These are phyloP conservation scores for Hymenoscyphus infarciens DNA, from an alignment of 2,329 filamentous ascomycete genomes.

Conservation along the genomic window DNA sequence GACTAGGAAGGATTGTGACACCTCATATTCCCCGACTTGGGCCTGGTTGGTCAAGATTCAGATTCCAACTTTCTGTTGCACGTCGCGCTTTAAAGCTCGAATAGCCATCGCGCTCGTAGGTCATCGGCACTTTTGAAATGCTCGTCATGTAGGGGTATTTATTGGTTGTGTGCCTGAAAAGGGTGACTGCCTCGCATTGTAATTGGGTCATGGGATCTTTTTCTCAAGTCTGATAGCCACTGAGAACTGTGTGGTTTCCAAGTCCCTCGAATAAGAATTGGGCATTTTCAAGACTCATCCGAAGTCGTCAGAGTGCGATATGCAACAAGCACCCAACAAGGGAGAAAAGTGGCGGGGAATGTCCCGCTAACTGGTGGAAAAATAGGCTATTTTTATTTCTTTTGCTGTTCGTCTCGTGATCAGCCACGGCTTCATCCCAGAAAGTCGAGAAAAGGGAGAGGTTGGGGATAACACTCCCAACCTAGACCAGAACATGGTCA, in stretches of 20 bases:
- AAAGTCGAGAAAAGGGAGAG: too few species aligned
- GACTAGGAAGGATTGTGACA: background rate
- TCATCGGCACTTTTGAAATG: constrained; percentile 6
- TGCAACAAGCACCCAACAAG: background rate
- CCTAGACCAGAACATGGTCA: too few species aligned
- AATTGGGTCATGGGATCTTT: constrained; percentile 2
- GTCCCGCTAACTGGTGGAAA: background rate
- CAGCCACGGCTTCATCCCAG: background rate
- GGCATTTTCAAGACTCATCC: background rate
- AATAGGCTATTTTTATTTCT: background rate
- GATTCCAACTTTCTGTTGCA: constrained; percentile 7
- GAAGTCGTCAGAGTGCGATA: constrained; percentile 2
- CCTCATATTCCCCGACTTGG: background rate
- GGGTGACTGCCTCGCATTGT: constrained; percentile 2
- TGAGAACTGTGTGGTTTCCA: background rate
- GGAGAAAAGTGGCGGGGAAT: background rate
- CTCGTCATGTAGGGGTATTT: constrained; percentile 3
- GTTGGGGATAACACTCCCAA: too few species aligned
- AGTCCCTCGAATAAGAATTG: background rate
- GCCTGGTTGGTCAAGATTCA: constrained; percentile 8
- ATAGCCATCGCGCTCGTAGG: constrained; percentile 8
- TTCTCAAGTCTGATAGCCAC: constrained; percentile 3
- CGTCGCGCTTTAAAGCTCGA: constrained; percentile 9
- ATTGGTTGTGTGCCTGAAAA: constrained; percentile 5
- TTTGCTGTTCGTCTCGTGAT: background rate